phyloP scores from a whole-genome alignment of 306 rosid genomes.

The Medicago lupulina region DNA sequence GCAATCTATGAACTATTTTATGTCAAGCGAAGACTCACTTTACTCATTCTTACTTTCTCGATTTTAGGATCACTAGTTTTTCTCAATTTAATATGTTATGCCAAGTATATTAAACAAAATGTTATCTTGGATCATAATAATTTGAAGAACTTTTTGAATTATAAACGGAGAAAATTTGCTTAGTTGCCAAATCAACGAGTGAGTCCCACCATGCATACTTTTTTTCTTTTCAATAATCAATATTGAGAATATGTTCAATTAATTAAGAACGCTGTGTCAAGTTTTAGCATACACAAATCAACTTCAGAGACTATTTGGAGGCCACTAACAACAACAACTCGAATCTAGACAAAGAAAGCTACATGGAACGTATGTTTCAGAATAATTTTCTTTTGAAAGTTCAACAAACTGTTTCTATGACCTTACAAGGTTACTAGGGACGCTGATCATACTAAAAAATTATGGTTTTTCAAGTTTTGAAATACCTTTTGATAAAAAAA shows the following conservation, averaged over 20 bases:
- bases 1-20: too few relatives aligned
- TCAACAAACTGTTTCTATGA: not conserved
- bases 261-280: slow-evolving; percentile 29
- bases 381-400: slow-evolving; percentile 36
- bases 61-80: too few relatives aligned
- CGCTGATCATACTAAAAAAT: too few relatives aligned
- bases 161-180: not conserved
- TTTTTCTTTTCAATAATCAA: not conserved
- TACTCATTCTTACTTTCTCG: too few relatives aligned
- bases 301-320: slow-evolving; percentile 16
- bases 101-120: too few relatives aligned
- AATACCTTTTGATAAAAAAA: too few relatives aligned
- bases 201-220: not conserved
- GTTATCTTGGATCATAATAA: too few relatives aligned
- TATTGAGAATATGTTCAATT: slow-evolving; percentile 30
- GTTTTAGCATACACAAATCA: slow-evolving; percentile 42
- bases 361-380: slow-evolving; percentile 19
- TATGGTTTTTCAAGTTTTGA: too few relatives aligned
- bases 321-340: slow-evolving; percentile 28
- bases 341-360: slow-evolving; percentile 11
- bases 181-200: not conserved
- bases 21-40: too few relatives aligned
- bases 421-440: slow-evolving; percentile 8
- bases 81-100: too few relatives aligned
- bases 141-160: not conserved